Evolutionary conservation across 78 protist species (phyloP).

Genomic region (Emiliania huxleyi): DNA sequence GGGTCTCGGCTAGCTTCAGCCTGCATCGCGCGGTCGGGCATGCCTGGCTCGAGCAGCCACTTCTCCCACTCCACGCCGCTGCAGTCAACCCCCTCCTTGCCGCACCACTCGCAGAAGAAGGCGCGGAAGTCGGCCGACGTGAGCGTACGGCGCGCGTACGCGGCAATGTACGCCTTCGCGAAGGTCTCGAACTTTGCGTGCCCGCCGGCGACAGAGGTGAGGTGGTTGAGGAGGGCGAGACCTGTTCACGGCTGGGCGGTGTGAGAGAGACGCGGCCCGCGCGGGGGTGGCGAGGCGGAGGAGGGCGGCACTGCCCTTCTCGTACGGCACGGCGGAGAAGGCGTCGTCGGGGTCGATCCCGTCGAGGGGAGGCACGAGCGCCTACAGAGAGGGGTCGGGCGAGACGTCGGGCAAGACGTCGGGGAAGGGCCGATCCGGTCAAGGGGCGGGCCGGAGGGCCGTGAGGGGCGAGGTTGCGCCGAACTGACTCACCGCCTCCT

Average conservation of each 20-base stretch:
- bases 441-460: neutral
- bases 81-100: neutral
- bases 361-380: neutral
- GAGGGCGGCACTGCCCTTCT: conserved; percentile 30
- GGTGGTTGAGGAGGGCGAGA: neutral
- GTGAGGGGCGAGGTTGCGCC: neutral
- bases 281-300: neutral
- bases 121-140: neutral
- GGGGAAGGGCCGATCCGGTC: conserved; percentile 32
- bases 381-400: too few species aligned
- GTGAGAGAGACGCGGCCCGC: too few species aligned
- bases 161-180: neutral
- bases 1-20: too few species aligned
- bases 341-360: conserved; percentile 53
- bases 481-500: neutral
- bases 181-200: neutral
- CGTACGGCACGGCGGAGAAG: conserved; percentile 43
- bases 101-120: neutral
- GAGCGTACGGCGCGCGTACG: neutral
- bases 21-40: conserved; percentile 41
- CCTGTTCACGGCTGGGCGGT: too few species aligned
- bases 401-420: conserved; percentile 40
- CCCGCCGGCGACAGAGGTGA: neutral
- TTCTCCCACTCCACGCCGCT: conserved; percentile 19
- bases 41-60: conserved; percentile 27